phyloP scores from a whole-genome alignment of 2,329 filamentous ascomycete genomes.

The Neofusicoccum umdonicola region DNA sequence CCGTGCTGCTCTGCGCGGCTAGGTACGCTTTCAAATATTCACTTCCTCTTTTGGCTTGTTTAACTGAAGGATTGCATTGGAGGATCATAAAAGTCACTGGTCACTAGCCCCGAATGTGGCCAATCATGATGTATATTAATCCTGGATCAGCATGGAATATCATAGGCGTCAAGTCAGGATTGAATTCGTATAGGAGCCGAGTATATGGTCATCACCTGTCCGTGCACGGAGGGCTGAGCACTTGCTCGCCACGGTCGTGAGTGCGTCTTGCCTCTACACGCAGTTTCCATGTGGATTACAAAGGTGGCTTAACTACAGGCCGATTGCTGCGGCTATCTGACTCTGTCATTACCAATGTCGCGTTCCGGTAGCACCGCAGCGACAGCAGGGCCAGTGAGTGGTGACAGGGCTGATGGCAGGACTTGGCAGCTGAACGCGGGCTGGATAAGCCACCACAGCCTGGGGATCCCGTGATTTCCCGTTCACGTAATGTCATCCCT shows the following conservation, averaged over 20 bases:
- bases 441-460: background rate
- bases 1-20: conserved; percentile 21
- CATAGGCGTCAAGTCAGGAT: background rate
- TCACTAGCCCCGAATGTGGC: background rate
- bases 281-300: background rate
- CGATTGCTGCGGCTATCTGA: background rate
- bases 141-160: background rate
- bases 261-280: background rate
- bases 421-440: conserved; percentile 5
- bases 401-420: background rate
- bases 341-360: background rate
- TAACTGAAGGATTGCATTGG: background rate
- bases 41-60: background rate
- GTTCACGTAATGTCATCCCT: background rate
- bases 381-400: background rate
- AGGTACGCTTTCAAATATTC: background rate
- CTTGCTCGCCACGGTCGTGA: no score
- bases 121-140: conserved; percentile 8
- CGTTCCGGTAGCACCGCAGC: background rate
- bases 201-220: no score
- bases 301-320: background rate
- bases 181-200: background rate
- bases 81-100: background rate
- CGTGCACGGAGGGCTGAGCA: no score
- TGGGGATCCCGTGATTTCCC: background rate